These are phyloP conservation scores for Pistacia vera DNA, from an alignment of 345 rosid species.

Conservation along the genomic window DNA sequence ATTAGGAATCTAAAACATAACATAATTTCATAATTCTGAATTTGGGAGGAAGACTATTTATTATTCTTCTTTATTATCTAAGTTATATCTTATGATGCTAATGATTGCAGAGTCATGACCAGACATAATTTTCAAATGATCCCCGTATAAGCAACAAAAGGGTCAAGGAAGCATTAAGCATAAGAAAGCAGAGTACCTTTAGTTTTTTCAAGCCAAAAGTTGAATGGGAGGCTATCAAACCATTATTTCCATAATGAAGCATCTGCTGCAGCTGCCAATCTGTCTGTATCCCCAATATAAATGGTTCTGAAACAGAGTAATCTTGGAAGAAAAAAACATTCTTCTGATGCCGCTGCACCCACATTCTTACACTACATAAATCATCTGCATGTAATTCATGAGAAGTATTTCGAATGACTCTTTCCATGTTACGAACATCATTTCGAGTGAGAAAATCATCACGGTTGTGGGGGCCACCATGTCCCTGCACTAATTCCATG, in stretches of 20 bases:
- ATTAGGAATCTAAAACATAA: not conserved
- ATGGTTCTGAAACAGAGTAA: slow-evolving; percentile 34
- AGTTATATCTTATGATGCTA: not conserved
- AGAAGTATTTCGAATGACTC: slow-evolving; percentile 44
- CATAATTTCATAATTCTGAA: not conserved
- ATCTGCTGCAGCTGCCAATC: slow-evolving; percentile 67
- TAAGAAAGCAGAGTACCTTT: slow-evolving; percentile 36
- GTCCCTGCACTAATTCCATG: slow-evolving; percentile 45
- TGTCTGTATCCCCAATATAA: slow-evolving; percentile 56
- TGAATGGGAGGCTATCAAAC: slow-evolving; percentile 48
- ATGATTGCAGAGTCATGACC: slow-evolving; percentile 8
- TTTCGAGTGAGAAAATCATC: slow-evolving; percentile 59
- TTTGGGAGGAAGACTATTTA: not conserved
- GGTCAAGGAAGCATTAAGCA: not conserved
- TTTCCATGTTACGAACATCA: slow-evolving; percentile 61
- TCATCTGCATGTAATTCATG: slow-evolving; percentile 46
- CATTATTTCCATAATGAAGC: slow-evolving; percentile 47
- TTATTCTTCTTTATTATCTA: not conserved
- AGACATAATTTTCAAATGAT: not conserved
- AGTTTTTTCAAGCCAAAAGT: slow-evolving; percentile 53
- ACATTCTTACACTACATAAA: slow-evolving; percentile 42
- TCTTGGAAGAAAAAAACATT: slow-evolving; percentile 53
- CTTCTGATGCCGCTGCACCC: slow-evolving; percentile 56
- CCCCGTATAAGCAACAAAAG: not conserved
- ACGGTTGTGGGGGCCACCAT: slow-evolving; percentile 59